phyloP scores from a whole-genome alignment of 108 stramenopile species.

The Mediolabrus comicus region DNA sequence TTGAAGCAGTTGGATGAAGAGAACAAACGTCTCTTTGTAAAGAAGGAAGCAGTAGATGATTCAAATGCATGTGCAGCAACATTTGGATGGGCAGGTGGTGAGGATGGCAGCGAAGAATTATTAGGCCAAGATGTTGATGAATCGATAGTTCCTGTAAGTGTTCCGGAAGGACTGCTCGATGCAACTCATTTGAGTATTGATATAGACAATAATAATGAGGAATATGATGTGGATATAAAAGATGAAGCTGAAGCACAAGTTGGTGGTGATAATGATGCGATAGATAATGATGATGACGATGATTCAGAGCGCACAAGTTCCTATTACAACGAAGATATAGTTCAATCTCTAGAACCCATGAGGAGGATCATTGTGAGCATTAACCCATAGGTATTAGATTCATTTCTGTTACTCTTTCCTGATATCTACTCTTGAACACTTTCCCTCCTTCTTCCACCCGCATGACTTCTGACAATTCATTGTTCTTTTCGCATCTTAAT shows the following conservation, averaged over 20 bases:
- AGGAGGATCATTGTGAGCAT: too few relatives aligned
- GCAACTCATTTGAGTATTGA: slow-evolving; percentile 8
- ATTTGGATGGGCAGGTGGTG: neutral
- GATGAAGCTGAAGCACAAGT: neutral
- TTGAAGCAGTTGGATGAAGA: slow-evolving; percentile 34
- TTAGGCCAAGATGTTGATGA: too few relatives aligned
- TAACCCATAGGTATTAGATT: too few relatives aligned
- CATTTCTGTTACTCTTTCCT: too few relatives aligned
- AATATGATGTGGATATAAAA: neutral
- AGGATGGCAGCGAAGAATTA: neutral
- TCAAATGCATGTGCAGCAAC: too few relatives aligned
- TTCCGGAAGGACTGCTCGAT: neutral
- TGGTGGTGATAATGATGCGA: neutral
- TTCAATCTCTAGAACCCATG: too few relatives aligned
- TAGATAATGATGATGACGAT: neutral
- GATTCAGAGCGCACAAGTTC: too few relatives aligned
- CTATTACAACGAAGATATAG: too few relatives aligned
- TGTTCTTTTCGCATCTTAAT: too few relatives aligned
- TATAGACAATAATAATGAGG: neutral
- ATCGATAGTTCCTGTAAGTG: neutral
- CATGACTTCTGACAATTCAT: too few relatives aligned
- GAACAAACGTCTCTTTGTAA: neutral
- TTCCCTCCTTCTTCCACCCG: too few relatives aligned
- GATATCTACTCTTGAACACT: too few relatives aligned
- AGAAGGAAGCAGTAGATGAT: neutral